phyloP scores from a whole-genome alignment of 129 eudicot species.

The Ambrosia artemisiifolia region DNA sequence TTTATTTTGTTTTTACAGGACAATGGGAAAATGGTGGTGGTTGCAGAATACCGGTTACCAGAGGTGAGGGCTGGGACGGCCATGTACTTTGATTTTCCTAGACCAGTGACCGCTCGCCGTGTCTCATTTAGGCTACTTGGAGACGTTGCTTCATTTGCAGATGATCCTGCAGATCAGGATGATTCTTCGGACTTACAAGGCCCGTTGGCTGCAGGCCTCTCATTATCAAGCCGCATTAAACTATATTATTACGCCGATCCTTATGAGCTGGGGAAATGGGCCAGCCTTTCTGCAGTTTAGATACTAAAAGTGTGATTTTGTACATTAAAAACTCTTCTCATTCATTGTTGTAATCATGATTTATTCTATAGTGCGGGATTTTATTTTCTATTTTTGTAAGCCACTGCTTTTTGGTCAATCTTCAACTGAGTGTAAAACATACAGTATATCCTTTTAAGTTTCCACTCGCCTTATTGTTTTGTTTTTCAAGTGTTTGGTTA shows the following conservation, averaged over 20 bases:
- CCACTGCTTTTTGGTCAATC: background rate
- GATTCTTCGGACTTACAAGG: conserved; percentile 46
- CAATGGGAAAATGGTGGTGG: conserved; percentile 59
- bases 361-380: background rate
- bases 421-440: background rate
- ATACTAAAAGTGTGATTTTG: background rate
- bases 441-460: background rate
- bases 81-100: conserved; percentile 91
- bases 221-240: conserved; percentile 67
- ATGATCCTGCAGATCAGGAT: conserved; percentile 84
- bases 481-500: too few species aligned
- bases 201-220: conserved; percentile 66
- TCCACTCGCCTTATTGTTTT: background rate
- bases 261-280: conserved; percentile 94
- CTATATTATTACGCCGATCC: conserved; percentile 82
- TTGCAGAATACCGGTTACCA: conserved; percentile 82
- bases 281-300: conserved; percentile 67
- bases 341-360: conserved; percentile 30
- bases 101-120: conserved; percentile 54
- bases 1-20: conserved; percentile 47
- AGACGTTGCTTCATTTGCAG: conserved; percentile 73
- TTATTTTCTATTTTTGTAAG: background rate
- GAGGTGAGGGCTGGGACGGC: conserved; percentile 77
- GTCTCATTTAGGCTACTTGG: conserved; percentile 73
- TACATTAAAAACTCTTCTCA: conserved; percentile 16